Percentiles rank a stretch among this genome's conserved stretches.
Evolutionary conservation across 2,329 filamentous ascomycete species (phyloP).

Genomic region (Diaporthe aspalathi): DNA sequence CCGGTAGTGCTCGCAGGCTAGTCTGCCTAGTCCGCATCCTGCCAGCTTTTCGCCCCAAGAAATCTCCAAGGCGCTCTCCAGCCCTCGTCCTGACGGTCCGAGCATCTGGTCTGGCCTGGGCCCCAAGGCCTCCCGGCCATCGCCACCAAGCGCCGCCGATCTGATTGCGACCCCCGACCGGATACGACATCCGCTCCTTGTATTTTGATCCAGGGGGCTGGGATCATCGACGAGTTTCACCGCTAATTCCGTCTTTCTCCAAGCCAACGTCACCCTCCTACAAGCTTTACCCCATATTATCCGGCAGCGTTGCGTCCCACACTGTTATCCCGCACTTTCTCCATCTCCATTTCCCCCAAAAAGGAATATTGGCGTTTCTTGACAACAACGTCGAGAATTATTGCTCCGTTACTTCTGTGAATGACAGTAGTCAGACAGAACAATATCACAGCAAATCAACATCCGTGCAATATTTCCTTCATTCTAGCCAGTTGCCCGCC

Average conservation of each 20-base stretch:
- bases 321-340: not conserved
- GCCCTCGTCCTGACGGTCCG: conserved; percentile 4
- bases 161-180: not conserved
- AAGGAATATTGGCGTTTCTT: not conserved
- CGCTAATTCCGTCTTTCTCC: conserved; percentile 26
- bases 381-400: not conserved
- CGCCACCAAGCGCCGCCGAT: conserved; percentile 14
- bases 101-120: not conserved
- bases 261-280: conserved; percentile 25
- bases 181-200: conserved; percentile 24
- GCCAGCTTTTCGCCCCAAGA: not conserved
- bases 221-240: conserved; percentile 30
- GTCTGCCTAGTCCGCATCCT: conserved; percentile 16
- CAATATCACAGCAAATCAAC: not conserved
- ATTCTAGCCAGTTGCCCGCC: not conserved
- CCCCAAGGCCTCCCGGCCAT: conserved; percentile 12
- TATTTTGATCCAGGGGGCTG: not conserved
- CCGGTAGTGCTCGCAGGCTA: conserved; percentile 19
- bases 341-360: not conserved
- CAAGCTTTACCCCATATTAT: conserved; percentile 12
- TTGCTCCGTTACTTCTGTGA: not conserved
- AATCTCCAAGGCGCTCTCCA: not conserved
- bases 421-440: not conserved
- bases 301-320: conserved; percentile 15
- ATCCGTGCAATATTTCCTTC: not conserved